Evolutionary conservation across 768 basidiomycete species (phyloP).

Genomic region (Lactarius indigo): DNA sequence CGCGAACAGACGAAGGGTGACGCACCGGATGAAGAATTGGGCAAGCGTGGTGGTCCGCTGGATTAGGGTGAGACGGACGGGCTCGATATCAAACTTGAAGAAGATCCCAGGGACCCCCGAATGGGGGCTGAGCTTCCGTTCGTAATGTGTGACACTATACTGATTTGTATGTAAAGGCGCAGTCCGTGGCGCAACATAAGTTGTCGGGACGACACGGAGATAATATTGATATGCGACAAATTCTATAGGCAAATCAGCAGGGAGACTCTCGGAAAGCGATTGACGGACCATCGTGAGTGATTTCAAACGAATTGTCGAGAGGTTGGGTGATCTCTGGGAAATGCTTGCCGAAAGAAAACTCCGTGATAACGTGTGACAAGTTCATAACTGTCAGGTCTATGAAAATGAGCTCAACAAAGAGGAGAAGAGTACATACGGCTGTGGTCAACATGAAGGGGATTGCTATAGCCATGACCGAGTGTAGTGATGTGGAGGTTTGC

Average conservation of each 20-base stretch:
- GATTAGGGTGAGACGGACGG: constrained; percentile 77
- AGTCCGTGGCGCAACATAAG: constrained; percentile 75
- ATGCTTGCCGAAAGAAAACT: constrained; percentile 95
- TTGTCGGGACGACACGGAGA: constrained; percentile 92
- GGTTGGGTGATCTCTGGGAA: constrained; percentile 96
- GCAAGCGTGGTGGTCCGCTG: constrained; percentile 83
- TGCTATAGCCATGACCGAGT: constrained; percentile 90
- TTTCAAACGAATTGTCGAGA: constrained; percentile 84
- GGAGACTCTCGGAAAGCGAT: constrained; percentile 1
- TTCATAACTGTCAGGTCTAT: constrained; percentile 73
- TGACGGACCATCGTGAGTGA: constrained; percentile 61
- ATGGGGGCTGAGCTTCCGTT: constrained; percentile 67
- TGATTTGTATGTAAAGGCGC: constrained; percentile 69
- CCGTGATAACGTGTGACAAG: constrained; percentile 91
- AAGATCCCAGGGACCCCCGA: constrained; percentile 89
- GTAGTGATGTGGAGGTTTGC: constrained; percentile 95
- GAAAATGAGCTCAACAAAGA: background rate
- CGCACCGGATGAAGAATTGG: constrained; percentile 72
- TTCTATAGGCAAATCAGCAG: constrained; percentile 40
- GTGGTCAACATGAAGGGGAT: constrained; percentile 84
- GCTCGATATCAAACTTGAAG: constrained; percentile 97
- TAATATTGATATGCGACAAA: constrained; percentile 94
- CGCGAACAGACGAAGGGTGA: background rate
- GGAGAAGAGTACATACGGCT: constrained; percentile 47
- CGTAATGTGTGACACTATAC: constrained; percentile 95